Percentiles rank a stretch among this genome's conserved stretches.
phyloP scores from a whole-genome alignment of 139 green algal species.

The Ulvella scutata region DNA sequence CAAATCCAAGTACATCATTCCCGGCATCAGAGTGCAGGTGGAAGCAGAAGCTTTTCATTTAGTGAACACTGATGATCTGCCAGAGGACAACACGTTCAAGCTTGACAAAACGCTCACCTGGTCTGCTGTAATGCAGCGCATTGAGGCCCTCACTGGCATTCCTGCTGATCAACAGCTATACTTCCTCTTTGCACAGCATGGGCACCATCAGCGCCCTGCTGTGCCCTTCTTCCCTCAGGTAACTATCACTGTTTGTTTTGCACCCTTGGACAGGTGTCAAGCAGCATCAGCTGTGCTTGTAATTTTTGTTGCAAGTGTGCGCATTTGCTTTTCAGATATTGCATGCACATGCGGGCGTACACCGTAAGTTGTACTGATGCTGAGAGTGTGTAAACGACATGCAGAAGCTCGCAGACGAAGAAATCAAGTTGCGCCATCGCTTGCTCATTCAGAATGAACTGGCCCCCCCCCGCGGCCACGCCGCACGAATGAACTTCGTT shows the following conservation, averaged over 20 bases:
- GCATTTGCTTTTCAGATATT: too few relatives aligned
- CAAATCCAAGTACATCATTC: neutral
- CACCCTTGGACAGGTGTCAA: too few relatives aligned
- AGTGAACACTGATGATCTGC: neutral
- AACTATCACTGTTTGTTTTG: too few relatives aligned
- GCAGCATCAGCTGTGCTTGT: too few relatives aligned
- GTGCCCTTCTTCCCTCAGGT: too few relatives aligned
- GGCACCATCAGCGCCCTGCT: neutral
- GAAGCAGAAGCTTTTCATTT: neutral
- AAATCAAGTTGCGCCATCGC: neutral
- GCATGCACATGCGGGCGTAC: too few relatives aligned
- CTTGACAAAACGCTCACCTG: neutral
- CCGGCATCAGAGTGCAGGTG: neutral
- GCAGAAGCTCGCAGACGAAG: neutral
- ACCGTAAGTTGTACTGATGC: too few relatives aligned
- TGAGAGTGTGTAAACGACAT: neutral
- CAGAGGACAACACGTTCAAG: neutral
- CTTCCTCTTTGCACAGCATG: constrained; percentile 49
- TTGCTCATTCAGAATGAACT: neutral
- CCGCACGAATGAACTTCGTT: constrained; percentile 43
- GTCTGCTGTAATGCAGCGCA: neutral
- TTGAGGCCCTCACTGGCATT: constrained; percentile 24
- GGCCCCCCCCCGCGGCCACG: constrained; percentile 10
- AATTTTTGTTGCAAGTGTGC: too few relatives aligned
- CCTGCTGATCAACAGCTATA: constrained; percentile 61